Evolutionary conservation across 148 eudicot genomes (phyloP).

Genomic region (Beta vulgaris): DNA sequence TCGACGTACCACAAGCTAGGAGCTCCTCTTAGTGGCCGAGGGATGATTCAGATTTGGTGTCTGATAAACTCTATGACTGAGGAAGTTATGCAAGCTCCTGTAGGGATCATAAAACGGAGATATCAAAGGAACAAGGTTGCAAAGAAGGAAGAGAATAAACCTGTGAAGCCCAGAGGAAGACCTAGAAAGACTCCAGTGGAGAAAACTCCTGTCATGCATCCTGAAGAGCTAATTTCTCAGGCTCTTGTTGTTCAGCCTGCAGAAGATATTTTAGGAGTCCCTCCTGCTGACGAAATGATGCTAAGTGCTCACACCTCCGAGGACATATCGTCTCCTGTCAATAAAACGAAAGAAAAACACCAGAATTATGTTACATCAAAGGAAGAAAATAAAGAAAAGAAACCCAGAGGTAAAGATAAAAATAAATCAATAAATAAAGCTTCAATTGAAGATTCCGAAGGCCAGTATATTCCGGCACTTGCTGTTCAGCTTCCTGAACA

Average conservation of each 20-base stretch:
- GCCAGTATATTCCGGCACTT: slow-evolving; percentile 22
- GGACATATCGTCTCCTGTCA: slow-evolving; percentile 17
- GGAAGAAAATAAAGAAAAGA: slow-evolving; percentile 33
- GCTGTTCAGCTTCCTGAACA: slow-evolving; percentile 28
- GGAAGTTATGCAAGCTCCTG: slow-evolving; percentile 35
- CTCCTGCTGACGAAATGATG: slow-evolving; percentile 23
- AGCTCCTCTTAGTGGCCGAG: slow-evolving; percentile 70
- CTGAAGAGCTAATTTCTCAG: slow-evolving; percentile 29
- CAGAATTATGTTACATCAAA: slow-evolving; percentile 14
- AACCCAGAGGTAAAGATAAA: slow-evolving; percentile 47
- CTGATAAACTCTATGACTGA: slow-evolving; percentile 32
- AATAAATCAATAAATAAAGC: slow-evolving; percentile 25
- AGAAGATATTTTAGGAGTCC: slow-evolving; percentile 25
- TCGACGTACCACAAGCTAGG: slow-evolving; percentile 93
- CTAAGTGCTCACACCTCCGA: slow-evolving; percentile 13
- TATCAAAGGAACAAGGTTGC: slow-evolving; percentile 22
- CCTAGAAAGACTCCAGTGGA: slow-evolving; percentile 41
- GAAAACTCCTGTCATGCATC: slow-evolving; percentile 22
- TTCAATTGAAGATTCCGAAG: slow-evolving; percentile 18
- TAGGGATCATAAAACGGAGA: slow-evolving; percentile 28
- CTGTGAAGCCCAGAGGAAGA: slow-evolving; percentile 54
- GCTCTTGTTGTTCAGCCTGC: slow-evolving; percentile 40
- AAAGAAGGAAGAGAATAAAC: slow-evolving; percentile 32
- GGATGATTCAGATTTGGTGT: slow-evolving; percentile 90
- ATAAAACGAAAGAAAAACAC: slow-evolving; percentile 1